Percentiles rank a stretch among this genome's conserved stretches.
Evolutionary conservation across 306 rosid species (phyloP).

Genomic region (Erythrophleum fordii): DNA sequence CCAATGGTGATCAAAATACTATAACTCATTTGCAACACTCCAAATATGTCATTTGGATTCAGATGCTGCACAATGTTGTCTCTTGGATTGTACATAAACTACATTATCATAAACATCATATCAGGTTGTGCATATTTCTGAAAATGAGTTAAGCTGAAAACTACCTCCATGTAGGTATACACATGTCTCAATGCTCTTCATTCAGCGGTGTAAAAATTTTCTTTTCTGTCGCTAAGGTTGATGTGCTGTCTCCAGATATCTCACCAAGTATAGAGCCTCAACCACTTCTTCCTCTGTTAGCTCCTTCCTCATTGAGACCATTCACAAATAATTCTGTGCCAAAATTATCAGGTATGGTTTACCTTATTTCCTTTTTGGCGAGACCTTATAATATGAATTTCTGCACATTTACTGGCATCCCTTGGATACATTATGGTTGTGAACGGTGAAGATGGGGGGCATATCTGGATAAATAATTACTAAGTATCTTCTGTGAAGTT

Average conservation of each 20-base stretch:
- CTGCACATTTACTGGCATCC: background rate
- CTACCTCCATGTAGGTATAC: conserved; percentile 44
- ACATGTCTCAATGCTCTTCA: conserved; percentile 36
- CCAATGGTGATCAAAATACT: background rate
- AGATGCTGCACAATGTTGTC: background rate
- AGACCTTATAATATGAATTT: conserved; percentile 7
- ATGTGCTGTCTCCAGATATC: conserved; percentile 46
- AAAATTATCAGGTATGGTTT: conserved; percentile 54
- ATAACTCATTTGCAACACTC: conserved; percentile 1
- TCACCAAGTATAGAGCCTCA: conserved; percentile 47
- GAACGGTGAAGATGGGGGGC: background rate
- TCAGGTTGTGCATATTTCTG: conserved; percentile 6
- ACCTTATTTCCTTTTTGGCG: conserved; percentile 27
- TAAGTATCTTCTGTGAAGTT: background rate
- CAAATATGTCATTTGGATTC: background rate
- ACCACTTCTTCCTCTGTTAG: conserved; percentile 64
- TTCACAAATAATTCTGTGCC: conserved; percentile 51
- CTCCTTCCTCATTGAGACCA: conserved; percentile 63
- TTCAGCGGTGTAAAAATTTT: conserved; percentile 23
- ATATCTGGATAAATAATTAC: background rate
- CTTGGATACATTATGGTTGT: conserved; percentile 21
- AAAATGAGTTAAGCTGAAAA: conserved; percentile 15
- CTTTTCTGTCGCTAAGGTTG: conserved; percentile 19
- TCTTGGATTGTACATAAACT: background rate
- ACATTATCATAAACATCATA: background rate